These are phyloP conservation scores for Metschnikowia cerradonensis DNA, from an alignment of 805 yeast species.

Conservation along the genomic window DNA sequence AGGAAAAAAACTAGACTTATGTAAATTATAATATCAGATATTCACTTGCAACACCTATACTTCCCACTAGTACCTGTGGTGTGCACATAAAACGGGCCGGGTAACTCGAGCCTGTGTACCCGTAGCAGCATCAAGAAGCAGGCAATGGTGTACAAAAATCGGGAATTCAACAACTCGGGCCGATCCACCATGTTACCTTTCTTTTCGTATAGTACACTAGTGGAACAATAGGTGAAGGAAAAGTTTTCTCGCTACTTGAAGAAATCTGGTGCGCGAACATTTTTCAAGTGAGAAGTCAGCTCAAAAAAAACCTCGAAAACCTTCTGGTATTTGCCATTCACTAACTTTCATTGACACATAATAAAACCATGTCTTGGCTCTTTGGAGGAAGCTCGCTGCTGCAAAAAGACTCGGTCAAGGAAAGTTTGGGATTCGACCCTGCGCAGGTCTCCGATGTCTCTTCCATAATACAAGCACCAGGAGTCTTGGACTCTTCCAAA, in stretches of 20 bases:
- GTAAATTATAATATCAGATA: background rate
- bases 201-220: background rate
- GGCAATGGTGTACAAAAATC: background rate
- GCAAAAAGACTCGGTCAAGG: conserved; percentile 22
- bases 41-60: background rate
- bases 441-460: conserved; percentile 59
- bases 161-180: background rate
- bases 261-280: conserved; percentile 2
- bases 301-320: conserved; percentile 3
- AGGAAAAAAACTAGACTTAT: conserved; percentile 2
- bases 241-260: conserved; percentile 1
- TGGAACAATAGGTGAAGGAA: background rate
- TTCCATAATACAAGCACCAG: conserved; percentile 55
- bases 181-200: background rate
- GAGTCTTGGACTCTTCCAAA: conserved; percentile 61
- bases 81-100: background rate
- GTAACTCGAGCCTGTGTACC: background rate
- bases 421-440: conserved; percentile 61
- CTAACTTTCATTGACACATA: background rate
- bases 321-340: conserved; percentile 1
- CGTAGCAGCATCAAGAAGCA: background rate
- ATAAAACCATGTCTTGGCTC: conserved; percentile 44
- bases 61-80: background rate
- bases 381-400: conserved; percentile 35
- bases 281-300: conserved; percentile 2